These are phyloP conservation scores for Chrysoporthe puriensis DNA, from an alignment of 2,329 filamentous ascomycete species.

Conservation along the genomic window DNA sequence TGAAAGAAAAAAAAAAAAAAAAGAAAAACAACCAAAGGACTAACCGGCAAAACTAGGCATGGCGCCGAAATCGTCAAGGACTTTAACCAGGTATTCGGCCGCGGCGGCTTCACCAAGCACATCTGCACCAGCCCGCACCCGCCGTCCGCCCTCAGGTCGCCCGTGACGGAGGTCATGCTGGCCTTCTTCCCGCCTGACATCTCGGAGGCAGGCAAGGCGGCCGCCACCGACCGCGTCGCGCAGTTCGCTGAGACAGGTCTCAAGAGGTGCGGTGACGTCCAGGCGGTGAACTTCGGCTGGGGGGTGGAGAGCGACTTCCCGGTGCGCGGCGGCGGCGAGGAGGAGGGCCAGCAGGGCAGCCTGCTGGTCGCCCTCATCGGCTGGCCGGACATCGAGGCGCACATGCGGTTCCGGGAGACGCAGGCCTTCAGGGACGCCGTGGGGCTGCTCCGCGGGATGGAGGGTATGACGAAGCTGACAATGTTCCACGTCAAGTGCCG, in stretches of 20 bases:
- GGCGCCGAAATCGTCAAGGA: slow-evolving; percentile 31
- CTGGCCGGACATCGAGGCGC: slow-evolving; percentile 44
- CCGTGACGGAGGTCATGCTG: slow-evolving; percentile 29
- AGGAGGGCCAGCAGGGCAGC: slow-evolving; percentile 35
- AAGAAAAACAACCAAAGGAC: neutral
- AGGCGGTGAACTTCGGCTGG: slow-evolving; percentile 34
- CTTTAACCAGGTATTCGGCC: slow-evolving; percentile 29
- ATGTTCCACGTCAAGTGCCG: slow-evolving; percentile 32
- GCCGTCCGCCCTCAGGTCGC: slow-evolving; percentile 27
- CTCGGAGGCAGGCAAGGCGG: slow-evolving; percentile 8
- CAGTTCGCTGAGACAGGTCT: slow-evolving; percentile 29
- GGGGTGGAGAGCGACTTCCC: slow-evolving; percentile 39
- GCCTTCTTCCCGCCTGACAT: slow-evolving; percentile 28
- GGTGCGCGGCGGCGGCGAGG: slow-evolving; percentile 34
- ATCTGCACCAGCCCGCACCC: slow-evolving; percentile 27
- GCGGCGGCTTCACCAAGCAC: slow-evolving; percentile 33
- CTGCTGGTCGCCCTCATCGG: slow-evolving; percentile 38
- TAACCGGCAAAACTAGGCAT: slow-evolving; percentile 21
- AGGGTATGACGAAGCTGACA: slow-evolving; percentile 31
- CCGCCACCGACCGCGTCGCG: slow-evolving; percentile 1
- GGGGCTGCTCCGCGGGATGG: slow-evolving; percentile 31
- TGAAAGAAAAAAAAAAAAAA: neutral
- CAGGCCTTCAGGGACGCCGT: slow-evolving; percentile 42
- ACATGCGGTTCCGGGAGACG: slow-evolving; percentile 41
- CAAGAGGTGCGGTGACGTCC: slow-evolving; percentile 19